Base-by-base conservation (phyloP, 345 rosid species). In the Bruguiera sexangula region DNA sequence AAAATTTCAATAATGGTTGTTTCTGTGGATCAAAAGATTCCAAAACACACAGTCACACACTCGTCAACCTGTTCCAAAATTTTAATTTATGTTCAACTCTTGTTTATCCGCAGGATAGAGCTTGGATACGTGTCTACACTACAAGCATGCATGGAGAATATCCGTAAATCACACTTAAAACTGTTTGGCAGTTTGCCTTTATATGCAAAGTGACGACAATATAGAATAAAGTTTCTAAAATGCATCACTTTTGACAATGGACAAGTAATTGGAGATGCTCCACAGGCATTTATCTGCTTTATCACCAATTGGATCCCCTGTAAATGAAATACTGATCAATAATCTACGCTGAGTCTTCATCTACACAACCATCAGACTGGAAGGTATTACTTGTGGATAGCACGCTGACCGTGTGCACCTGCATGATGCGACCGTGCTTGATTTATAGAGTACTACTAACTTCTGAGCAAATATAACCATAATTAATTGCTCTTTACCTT, bases 41-140 rank as follows among this genome's bases (percentile, higher is more conserved):
- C 29, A 56, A 56, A 56, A 24, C 60, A 22, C 15, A 21, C 22
- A 55, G 29, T 22, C 27, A 55, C 60, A 24, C 60, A 56, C 60
- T 56, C 22, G 30, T 27, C 60, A 22, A 20, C 26, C 60, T 37
- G 37, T 62, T 16, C 36, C 26, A 39, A 60, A 21, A 48, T 61
- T 58, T 68, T 68, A 75, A 62, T 26, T 66, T 37, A 34, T 51
- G 22, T 62, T 13, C 39, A 66, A 65, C 71, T 68, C 66, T 63
- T 70, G 56, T 63, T n/a, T 54, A 36, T 63, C 63, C 5, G 22
- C 1, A 10, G 13, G 3, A 22, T 24, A 24, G 5, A 43, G 50
- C 50, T 43, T 43, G 50, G 50, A 43, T 43, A 13, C 50, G 3
- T 43, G 50, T 6, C 50, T 43, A 43, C 50, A 43, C 50, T 0